Evolutionary conservation across 345 rosid genomes (phyloP), one percentile per base, ranked within the genome.

Genomic region (Linum lewisii): DNA sequence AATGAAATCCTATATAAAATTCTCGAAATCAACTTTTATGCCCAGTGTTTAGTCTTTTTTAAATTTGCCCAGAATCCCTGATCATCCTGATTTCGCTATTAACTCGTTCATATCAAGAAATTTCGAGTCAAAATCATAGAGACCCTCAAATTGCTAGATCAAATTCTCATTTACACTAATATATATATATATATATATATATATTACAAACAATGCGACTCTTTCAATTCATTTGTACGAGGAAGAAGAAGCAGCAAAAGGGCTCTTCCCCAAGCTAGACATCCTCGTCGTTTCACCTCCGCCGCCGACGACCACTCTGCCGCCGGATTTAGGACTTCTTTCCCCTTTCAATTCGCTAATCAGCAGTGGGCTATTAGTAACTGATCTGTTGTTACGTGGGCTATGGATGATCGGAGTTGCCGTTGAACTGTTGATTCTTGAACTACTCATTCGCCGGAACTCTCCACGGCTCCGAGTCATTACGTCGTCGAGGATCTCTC

Each of bases 221-320:
- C n/a, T n/a, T n/a, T n/a, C n/a, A n/a, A n/a, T n/a, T n/a, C n/a
- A 24, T 52, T 44, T 67, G 10, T 79, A 60, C 32, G 66, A 65
- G 60, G 75, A 69, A 62, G 67, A 75, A 70, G 79, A 79, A 66
- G 94, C 94, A 63, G 67, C 76, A 70, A 77, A 79, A 66, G 94
- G 95, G 63, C 94, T 89, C 72, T 71, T 83, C 54, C 99, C 91
- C 58, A 82, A 69, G 66, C 67, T 78, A 52, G 88, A 77, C 38
- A 75, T 50, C 67, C 57, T 75, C 11, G 63, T n/a, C 50, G 79
- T 86, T 47, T 63, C 78, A 2, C 61, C 58, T 67, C 58, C 74
- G 20, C 63, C 58, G 66, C 60, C 73, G 20, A 44, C 57, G 23
- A 54, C 63, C 36, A 73, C 81, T 61, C 58, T 77, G 24, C 68